Conservation (phyloP, 192 early-diverging fungal species). For the Dimargaris cristalligena region DNA sequence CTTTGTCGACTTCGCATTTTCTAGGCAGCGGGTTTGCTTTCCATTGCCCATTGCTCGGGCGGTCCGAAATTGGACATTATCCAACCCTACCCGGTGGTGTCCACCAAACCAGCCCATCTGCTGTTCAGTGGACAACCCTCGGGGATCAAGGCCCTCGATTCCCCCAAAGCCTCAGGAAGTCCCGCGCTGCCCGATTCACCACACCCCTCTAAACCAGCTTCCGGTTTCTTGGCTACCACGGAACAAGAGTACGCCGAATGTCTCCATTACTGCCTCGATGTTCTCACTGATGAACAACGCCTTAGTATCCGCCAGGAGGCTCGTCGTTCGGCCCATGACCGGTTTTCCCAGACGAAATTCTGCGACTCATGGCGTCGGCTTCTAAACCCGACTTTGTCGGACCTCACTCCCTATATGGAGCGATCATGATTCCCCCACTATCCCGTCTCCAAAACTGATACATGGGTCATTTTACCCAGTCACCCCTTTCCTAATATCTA, state of each 20-base stretch:
- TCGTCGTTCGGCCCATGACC: slow-evolving; percentile 1
- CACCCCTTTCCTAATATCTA: too few relatives aligned
- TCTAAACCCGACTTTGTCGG: too few relatives aligned
- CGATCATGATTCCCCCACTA: too few relatives aligned
- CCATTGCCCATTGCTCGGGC: slow-evolving; percentile 67
- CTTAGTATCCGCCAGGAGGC: background rate
- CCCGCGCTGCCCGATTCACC: slow-evolving; percentile 4
- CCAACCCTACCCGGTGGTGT: slow-evolving; percentile 13
- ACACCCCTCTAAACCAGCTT: too few relatives aligned
- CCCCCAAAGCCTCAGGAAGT: background rate
- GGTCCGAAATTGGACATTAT: slow-evolving; percentile 83
- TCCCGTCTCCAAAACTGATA: too few relatives aligned
- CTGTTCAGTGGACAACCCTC: background rate
- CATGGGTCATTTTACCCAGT: too few relatives aligned
- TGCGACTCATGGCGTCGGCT: background rate
- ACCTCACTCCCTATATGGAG: too few relatives aligned
- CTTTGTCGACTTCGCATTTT: background rate
- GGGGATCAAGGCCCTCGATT: background rate
- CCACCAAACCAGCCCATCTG: background rate
- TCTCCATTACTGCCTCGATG: background rate
- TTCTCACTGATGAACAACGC: background rate
- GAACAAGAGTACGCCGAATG: slow-evolving; percentile 5
- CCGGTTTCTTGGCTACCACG: slow-evolving; percentile 23
- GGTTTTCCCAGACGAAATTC: slow-evolving; percentile 5
- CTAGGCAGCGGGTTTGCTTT: slow-evolving; percentile 65